Conservation (phyloP, 768 basidiomycete species). For the Amanita brunnescens region DNA sequence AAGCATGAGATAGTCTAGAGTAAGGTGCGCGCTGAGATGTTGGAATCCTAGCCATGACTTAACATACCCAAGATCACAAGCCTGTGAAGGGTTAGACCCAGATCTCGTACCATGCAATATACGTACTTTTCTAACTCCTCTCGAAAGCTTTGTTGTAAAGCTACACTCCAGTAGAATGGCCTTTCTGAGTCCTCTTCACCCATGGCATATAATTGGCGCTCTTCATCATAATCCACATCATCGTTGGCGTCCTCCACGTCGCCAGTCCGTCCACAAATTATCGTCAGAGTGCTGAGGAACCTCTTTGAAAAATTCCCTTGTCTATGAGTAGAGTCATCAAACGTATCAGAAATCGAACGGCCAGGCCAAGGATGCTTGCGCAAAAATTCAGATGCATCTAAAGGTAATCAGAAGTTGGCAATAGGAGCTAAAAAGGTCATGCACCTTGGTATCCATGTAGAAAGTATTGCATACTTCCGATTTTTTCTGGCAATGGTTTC, state of each 20-base stretch:
- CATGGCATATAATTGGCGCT: conserved; percentile 57
- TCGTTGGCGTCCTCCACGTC: conserved; percentile 62
- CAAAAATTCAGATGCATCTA: conserved; percentile 84
- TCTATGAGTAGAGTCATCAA: conserved; percentile 75
- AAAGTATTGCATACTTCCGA: conserved; percentile 88
- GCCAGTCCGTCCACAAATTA: conserved; percentile 82
- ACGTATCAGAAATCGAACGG: conserved; percentile 74
- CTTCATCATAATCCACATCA: conserved; percentile 69
- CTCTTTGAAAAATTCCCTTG: conserved; percentile 63
- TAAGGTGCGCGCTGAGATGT: conserved; percentile 6
- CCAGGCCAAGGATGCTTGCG: conserved; percentile 85
- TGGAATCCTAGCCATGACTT: background rate
- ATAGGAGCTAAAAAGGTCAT: background rate
- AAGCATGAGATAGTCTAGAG: conserved; percentile 79
- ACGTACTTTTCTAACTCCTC: conserved; percentile 83
- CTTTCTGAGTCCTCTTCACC: conserved; percentile 47
- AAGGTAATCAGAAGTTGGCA: background rate
- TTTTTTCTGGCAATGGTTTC: conserved; percentile 77
- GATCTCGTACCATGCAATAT: background rate
- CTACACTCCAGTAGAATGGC: conserved; percentile 78
- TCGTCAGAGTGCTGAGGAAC: conserved; percentile 56
- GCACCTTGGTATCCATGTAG: conserved; percentile 73
- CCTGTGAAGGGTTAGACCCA: conserved; percentile 28
- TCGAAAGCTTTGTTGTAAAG: conserved; percentile 72
- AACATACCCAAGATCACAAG: conserved; percentile 73